Percentiles rank a stretch among this genome's conserved stretches.
Conservation (phyloP, 2,329 filamentous ascomycete species). For the Aureobasidium subglaciale region DNA sequence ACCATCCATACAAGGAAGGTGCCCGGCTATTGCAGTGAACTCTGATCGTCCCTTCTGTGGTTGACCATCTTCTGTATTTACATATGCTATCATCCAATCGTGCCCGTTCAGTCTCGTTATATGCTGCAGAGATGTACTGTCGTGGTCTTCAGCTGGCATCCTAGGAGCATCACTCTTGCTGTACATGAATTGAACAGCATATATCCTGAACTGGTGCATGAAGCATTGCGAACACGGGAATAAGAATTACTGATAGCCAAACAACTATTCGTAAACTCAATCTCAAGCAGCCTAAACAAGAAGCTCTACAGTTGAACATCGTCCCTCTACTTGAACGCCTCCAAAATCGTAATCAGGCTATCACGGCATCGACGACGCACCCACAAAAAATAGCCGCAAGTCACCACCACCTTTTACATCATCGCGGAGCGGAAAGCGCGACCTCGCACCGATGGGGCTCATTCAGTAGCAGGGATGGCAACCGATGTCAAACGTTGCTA, state of each 20-base stretch:
- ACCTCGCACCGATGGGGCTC: too few species aligned
- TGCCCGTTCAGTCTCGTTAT: too few species aligned
- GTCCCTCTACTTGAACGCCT: background rate
- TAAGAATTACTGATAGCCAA: background rate
- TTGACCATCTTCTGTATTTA: too few species aligned
- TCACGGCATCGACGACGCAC: slow-evolving; percentile 6
- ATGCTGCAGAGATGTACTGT: too few species aligned
- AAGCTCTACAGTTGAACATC: background rate
- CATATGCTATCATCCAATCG: too few species aligned
- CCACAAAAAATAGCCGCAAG: slow-evolving; percentile 1
- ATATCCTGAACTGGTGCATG: too few species aligned
- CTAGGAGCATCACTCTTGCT: too few species aligned
- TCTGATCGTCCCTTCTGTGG: too few species aligned
- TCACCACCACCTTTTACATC: background rate
- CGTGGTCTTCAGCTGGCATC: too few species aligned
- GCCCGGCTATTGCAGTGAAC: background rate
- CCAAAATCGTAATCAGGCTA: background rate
- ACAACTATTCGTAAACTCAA: background rate
- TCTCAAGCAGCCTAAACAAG: background rate
- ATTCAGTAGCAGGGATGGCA: too few species aligned
- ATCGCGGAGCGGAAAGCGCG: background rate
- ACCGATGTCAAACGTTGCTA: too few species aligned
- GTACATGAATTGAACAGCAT: too few species aligned
- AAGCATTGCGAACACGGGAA: background rate
- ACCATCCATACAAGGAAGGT: background rate